Evolutionary conservation across 768 basidiomycete species (phyloP).

Genomic region (Tulasnella sp.): DNA sequence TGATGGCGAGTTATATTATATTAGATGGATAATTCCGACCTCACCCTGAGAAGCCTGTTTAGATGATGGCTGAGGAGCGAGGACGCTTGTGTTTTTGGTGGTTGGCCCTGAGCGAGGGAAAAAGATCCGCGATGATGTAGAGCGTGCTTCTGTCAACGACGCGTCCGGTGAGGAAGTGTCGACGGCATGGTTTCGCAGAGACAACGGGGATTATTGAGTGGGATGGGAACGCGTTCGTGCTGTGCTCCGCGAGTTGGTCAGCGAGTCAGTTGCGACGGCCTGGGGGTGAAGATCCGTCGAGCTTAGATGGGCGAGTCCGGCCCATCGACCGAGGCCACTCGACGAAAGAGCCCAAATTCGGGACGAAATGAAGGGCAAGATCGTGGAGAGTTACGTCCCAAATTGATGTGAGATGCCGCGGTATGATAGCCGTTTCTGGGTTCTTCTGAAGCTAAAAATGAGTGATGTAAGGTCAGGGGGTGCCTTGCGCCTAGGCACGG

Average conservation of each 20-base stretch:
- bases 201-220: neutral
- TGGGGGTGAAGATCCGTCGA: no score
- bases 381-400: neutral
- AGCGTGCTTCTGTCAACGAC: neutral
- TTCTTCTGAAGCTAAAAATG: neutral
- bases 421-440: neutral
- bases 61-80: neutral
- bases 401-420: neutral
- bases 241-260: neutral
- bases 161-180: neutral
- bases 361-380: no score
- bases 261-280: neutral
- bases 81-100: neutral
- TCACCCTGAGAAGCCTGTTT: neutral
- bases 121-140: neutral
- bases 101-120: neutral
- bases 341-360: no score
- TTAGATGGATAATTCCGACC: no score
- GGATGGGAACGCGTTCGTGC: neutral
- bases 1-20: no score
- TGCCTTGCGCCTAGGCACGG: neutral
- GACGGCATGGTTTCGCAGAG: neutral
- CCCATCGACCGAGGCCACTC: no score
- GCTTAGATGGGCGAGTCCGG: no score
- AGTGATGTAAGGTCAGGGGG: neutral